Percentiles rank a stretch among this genome's conserved stretches.
Evolutionary conservation across 805 yeast species (phyloP).

Genomic region (Danielia oregonensis): DNA sequence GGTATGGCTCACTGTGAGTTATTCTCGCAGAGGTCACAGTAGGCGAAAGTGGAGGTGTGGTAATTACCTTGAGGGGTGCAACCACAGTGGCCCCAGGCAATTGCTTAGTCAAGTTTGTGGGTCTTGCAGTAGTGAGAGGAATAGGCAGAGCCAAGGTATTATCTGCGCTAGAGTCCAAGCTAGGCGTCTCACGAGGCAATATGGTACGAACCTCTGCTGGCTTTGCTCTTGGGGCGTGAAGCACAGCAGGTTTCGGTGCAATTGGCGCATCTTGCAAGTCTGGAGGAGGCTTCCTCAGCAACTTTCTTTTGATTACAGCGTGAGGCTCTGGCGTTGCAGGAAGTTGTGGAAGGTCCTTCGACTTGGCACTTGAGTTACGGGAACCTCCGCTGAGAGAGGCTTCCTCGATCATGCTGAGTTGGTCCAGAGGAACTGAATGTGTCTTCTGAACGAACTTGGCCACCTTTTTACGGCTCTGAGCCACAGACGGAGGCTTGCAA

Average conservation of each 20-base stretch:
- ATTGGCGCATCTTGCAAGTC: not conserved
- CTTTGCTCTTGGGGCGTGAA: not conserved
- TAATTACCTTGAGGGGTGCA: not conserved
- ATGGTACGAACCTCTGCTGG: not conserved
- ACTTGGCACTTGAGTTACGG: constrained; percentile 27
- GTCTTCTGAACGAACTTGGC: constrained; percentile 20
- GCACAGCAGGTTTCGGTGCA: not conserved
- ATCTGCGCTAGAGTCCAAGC: not conserved
- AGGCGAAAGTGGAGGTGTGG: not conserved
- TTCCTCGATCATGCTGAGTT: constrained; percentile 42
- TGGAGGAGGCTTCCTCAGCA: constrained; percentile 1
- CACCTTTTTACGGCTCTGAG: constrained; percentile 23
- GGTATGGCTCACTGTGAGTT: constrained; percentile 8
- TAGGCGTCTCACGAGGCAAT: not conserved
- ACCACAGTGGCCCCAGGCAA: not conserved
- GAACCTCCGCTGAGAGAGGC: constrained; percentile 30
- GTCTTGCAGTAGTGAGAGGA: not conserved
- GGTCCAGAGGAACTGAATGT: constrained; percentile 26
- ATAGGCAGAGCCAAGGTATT: not conserved
- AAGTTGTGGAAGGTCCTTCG: constrained; percentile 5
- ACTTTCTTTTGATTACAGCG: not conserved
- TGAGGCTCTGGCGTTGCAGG: not conserved
- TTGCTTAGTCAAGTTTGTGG: not conserved
- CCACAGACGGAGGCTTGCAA: constrained; percentile 26
- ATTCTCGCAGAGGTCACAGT: not conserved